These are phyloP conservation scores for Mycena citricolor DNA, from an alignment of 1,284 basidiomycete genomes.

Conservation along the genomic window DNA sequence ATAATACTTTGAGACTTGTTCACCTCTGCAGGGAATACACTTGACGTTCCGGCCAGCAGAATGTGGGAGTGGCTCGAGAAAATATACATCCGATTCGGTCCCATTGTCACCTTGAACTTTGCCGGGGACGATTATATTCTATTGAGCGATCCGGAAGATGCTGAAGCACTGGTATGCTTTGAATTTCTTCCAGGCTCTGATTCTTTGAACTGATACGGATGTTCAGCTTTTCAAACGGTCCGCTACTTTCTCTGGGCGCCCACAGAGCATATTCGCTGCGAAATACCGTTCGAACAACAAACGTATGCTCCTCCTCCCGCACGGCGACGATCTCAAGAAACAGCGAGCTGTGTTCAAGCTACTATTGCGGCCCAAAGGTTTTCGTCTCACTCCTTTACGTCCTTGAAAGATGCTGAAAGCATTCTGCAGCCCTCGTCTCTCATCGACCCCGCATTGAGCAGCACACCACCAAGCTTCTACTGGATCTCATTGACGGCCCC, in stretches of 20 bases:
- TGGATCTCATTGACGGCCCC: slow-evolving; percentile 1
- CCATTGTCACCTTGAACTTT: slow-evolving; percentile 7
- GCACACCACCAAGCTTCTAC: neutral
- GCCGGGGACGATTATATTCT: slow-evolving; percentile 10
- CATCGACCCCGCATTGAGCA: slow-evolving; percentile 3
- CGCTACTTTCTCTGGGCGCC: slow-evolving; percentile 5
- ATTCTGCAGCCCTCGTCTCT: neutral
- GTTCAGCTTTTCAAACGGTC: slow-evolving; percentile 4
- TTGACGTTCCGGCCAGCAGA: neutral
- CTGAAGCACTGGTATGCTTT: slow-evolving; percentile 10
- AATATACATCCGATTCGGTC: neutral
- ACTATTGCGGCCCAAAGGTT: slow-evolving; percentile 4
- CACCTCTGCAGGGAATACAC: slow-evolving; percentile 4
- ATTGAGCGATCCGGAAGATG: slow-evolving; percentile 4
- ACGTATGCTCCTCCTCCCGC: slow-evolving; percentile 10
- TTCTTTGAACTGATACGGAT: neutral
- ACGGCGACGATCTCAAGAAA: slow-evolving; percentile 10
- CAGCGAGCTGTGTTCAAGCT: slow-evolving; percentile 11
- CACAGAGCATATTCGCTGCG: slow-evolving; percentile 1
- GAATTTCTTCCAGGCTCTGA: no score
- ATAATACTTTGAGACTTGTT: no score
- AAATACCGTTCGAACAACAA: slow-evolving; percentile 14
- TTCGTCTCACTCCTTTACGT: no score
- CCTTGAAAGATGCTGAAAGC: no score
- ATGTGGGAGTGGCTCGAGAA: slow-evolving; percentile 6